These are phyloP conservation scores for Alternaria conjuncta DNA, from an alignment of 2,329 filamentous ascomycete species.

Conservation along the genomic window DNA sequence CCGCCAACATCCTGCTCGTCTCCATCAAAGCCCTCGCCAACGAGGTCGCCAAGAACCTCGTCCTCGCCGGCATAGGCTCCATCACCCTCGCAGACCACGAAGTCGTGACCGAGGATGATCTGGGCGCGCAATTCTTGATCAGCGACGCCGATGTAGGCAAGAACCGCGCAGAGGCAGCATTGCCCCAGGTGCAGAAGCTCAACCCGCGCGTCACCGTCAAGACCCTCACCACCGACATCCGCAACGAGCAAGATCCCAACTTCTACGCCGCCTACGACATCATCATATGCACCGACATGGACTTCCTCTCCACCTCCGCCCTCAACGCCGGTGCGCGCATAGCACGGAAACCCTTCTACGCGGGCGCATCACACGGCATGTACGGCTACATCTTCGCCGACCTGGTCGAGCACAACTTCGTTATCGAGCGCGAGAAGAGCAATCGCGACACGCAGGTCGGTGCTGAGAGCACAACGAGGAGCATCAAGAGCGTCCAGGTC, in stretches of 20 bases:
- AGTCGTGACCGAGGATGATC: slow-evolving; percentile 75
- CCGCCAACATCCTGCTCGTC: slow-evolving; percentile 87
- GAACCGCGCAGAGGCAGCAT: slow-evolving; percentile 83
- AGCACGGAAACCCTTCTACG: slow-evolving; percentile 83
- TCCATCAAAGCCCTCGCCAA: slow-evolving; percentile 87
- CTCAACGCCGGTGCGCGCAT: slow-evolving; percentile 89
- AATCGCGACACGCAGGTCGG: slow-evolving; percentile 69
- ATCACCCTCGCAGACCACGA: slow-evolving; percentile 87
- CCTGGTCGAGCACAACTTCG: slow-evolving; percentile 86
- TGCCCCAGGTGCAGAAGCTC: slow-evolving; percentile 78
- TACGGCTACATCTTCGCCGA: slow-evolving; percentile 97
- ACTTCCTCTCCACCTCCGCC: slow-evolving; percentile 73
- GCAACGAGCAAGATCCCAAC: slow-evolving; percentile 64
- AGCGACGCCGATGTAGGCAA: slow-evolving; percentile 74
- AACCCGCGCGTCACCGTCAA: slow-evolving; percentile 86
- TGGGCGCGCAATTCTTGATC: slow-evolving; percentile 75
- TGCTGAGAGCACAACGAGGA: slow-evolving; percentile 78
- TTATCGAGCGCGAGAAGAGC: slow-evolving; percentile 82
- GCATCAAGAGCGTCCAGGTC: slow-evolving; percentile 73
- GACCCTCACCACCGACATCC: slow-evolving; percentile 71
- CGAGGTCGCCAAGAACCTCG: slow-evolving; percentile 96
- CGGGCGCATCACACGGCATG: slow-evolving; percentile 82
- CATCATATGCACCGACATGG: slow-evolving; percentile 87
- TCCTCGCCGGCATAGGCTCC: slow-evolving; percentile 88
- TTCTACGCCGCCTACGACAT: slow-evolving; percentile 85